Evolutionary conservation across 805 yeast species (phyloP), one percentile per base, ranked within the genome.

Genomic region (Wickerhamiella brachini): DNA sequence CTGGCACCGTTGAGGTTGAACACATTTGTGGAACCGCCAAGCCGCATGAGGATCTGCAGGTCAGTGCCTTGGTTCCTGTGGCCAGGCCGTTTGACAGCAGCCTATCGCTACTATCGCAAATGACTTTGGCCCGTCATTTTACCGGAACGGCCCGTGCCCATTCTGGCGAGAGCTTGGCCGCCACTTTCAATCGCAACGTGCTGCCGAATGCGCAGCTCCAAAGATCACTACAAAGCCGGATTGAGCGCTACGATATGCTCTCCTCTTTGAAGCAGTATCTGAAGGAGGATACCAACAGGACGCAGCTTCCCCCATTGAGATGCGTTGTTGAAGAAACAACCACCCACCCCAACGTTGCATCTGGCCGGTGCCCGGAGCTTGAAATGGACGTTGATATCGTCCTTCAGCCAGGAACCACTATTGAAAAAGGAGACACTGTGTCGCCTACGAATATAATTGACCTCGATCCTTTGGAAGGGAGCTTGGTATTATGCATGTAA

Each of bases 361-460:
- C 20, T 37, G 41, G 20, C 20, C 9, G 13, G 8, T 15, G 41
- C 9, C 17, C 18, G 7, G 41, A 37, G 15, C 41, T 37, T 37
- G 18, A n/a, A 7, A 10, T 12, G 57, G 49, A n/a, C 56, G 52
- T 51, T 56, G 56, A 44, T 62, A 55, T 2, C 49, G 54, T 44
- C 62, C 57, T 2, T 50, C 52, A 8, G 56, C 61, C 13, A 59
- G 60, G 17, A 61, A 64, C 3, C 53, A 61, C 15, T 60, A 70
- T 18, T 83, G 83, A 10, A 13, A 39, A 22, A 13, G 59, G 58
- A 3, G 75, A 74, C 51, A 63, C 66, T 20, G 58, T 77, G 3
- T 60, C 69, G 5, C 74, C 80, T 51, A 68, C 75, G 18, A 66
- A 69, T 49, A 66, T 81, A 15, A 51, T 74, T 17, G 65, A 67